These are phyloP conservation scores for Candida ovalis DNA, from an alignment of 805 yeast genomes.

Conservation along the genomic window DNA sequence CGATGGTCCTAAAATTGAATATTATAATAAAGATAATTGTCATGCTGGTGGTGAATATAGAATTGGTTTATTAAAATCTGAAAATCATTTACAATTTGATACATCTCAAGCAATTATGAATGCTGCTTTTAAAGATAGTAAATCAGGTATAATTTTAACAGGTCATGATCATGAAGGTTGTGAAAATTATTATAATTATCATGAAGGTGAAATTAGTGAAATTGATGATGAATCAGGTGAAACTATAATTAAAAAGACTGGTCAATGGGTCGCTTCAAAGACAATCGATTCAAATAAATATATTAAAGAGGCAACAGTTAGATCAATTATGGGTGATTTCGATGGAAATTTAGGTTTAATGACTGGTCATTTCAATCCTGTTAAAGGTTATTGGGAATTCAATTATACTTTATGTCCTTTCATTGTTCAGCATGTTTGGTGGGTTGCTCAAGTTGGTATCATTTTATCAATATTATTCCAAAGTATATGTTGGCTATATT, in stretches of 20 bases:
- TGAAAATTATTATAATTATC: conserved; percentile 56
- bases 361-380: conserved; percentile 60
- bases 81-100: conserved; percentile 74
- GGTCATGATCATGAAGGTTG: conserved; percentile 99
- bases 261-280: conserved; percentile 60
- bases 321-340: conserved; percentile 95
- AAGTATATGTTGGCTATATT: conserved; percentile 25
- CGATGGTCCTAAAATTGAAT: conserved; percentile 77
- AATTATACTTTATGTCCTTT: conserved; percentile 74
- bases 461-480: conserved; percentile 38
- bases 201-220: conserved; percentile 11
- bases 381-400: conserved; percentile 54
- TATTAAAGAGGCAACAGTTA: conserved; percentile 76
- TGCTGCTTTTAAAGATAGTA: conserved; percentile 61
- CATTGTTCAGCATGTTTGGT: conserved; percentile 89
- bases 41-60: conserved; percentile 56
- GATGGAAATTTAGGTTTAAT: conserved; percentile 86
- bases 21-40: conserved; percentile 51
- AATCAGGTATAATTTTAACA: conserved; percentile 77
- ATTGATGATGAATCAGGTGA: background rate
- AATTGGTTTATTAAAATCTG: conserved; percentile 70
- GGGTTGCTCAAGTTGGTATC: conserved; percentile 69
- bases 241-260: conserved; percentile 21
- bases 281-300: conserved; percentile 31
- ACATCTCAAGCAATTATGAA: conserved; percentile 65